Conservation (phyloP, 176 grass and related monocot genomes). For the barley (Hordeum vulgare) region MorexV3_pseudomolecules_assembly NC_058519.1:552707577-552708076, state of each 20-base stretch:
- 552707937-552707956: conserved; percentile 48
- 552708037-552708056: conserved; percentile 91
- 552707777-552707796: conserved; percentile 64
- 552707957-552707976: conserved; percentile 62
- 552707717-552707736: conserved; percentile 64
- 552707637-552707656: conserved; percentile 53
- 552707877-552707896: conserved; percentile 72
- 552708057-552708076: conserved; percentile 63
- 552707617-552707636: conserved; percentile 76
- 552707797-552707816: conserved; percentile 85
- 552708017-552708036: conserved; percentile 73
- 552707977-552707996: conserved; percentile 67
- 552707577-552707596: conserved; percentile 39
- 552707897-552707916: conserved; percentile 46
- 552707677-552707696: conserved; percentile 60
- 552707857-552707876: conserved; percentile 71
- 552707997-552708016: conserved; percentile 99
- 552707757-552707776: conserved; percentile 39
- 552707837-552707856: conserved; percentile 77
- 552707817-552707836: conserved; percentile 70
- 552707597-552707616: conserved; percentile 57
- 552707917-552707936: conserved; percentile 33
- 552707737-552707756: conserved; percentile 47
- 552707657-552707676: conserved; percentile 65
- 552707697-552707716: conserved; percentile 81